Base-by-base conservation (phyloP, 2,329 filamentous ascomycete genomes). In the Thyridium curvatum region DNA sequence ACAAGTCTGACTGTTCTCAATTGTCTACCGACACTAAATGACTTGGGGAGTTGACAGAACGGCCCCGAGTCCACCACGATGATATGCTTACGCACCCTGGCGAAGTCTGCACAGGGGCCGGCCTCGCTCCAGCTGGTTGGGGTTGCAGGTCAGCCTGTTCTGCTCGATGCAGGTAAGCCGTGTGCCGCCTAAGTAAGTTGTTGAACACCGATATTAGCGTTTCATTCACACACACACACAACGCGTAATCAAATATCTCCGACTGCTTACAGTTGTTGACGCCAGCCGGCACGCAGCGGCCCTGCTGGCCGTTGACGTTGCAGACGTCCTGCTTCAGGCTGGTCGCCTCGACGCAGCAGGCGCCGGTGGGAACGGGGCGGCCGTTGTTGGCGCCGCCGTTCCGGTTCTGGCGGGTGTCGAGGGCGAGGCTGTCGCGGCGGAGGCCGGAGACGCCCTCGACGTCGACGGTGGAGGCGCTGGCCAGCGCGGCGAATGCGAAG, bases 251-350 rank as follows among this genome's bases (percentile, higher is more conserved):
- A n/a, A n/a, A n/a, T n/a, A n/a, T n/a, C n/a, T n/a, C n/a, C n/a
- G 12, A 4, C 9, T 6, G 47, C 58, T 46, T 42, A 62, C 59
- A 63, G 42, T 53, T 51, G 47, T 60, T 57, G n/a, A 54, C 46
- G n/a, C 49, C 52, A 12, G 44, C 55, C 21, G 60, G 59, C 3
- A 63, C 56, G 43, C 60, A 62, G 29, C 53, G 53, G 15, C 60
- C 60, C 8, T 41, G 31, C 44, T 54, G 44, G 40, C 59, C 59
- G 44, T 58, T 57, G 39, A 53, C 49, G 16, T 34, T 50, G 54
- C 60, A 63, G 37, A 56, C 44, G 44, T 63, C 60, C 46, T 63
- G 55, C 56, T 63, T 63, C 32, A 61, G 43, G 42, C 43, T 56
- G 4, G 51, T 58, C 43, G 54, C 54, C 43, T 55, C 51, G 13